Conservation (phyloP, 495 filamentous ascomycete genomes). For the Neurospora sp. region DNA sequence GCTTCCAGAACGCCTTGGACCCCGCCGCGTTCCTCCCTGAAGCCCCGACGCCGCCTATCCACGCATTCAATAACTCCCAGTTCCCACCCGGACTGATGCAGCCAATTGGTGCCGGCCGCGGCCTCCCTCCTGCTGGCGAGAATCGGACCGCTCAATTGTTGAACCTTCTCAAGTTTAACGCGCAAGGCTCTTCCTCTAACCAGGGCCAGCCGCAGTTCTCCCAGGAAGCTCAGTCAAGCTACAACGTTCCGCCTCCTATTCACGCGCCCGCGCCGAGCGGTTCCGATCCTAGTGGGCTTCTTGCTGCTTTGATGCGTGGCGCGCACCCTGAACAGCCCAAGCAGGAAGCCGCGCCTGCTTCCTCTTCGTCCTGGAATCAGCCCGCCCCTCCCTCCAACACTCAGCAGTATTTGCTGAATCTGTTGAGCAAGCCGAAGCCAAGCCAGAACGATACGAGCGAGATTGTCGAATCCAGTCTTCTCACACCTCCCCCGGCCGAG, state of each 20-base stretch:
- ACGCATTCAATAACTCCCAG: slow-evolving; percentile 29
- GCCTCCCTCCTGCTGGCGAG: slow-evolving; percentile 19
- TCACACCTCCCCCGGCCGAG: slow-evolving; percentile 28
- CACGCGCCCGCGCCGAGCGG: slow-evolving; percentile 37
- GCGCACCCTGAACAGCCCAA: slow-evolving; percentile 30
- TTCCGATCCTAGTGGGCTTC: slow-evolving; percentile 38
- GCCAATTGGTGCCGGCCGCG: slow-evolving; percentile 30
- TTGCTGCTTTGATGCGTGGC: slow-evolving; percentile 45
- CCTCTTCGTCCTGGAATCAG: slow-evolving; percentile 25
- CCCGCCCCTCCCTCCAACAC: slow-evolving; percentile 35
- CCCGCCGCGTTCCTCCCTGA: slow-evolving; percentile 36
- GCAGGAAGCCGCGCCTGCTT: slow-evolving; percentile 19
- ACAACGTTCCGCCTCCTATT: slow-evolving; percentile 19
- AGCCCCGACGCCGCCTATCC: slow-evolving; percentile 36
- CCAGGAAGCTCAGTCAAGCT: neutral
- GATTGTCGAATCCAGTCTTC: slow-evolving; percentile 27
- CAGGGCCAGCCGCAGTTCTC: slow-evolving; percentile 9
- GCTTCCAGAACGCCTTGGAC: slow-evolving; percentile 18
- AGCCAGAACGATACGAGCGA: slow-evolving; percentile 37
- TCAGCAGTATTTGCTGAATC: slow-evolving; percentile 41
- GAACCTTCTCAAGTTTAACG: slow-evolving; percentile 78
- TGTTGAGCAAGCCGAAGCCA: slow-evolving; percentile 45
- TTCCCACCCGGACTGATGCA: slow-evolving; percentile 30
- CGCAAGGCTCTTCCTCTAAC: slow-evolving; percentile 26
- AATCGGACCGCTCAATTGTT: slow-evolving; percentile 64